phyloP scores from a whole-genome alignment of 495 filamentous ascomycete species.

The Penicillium chermesinum region DNA sequence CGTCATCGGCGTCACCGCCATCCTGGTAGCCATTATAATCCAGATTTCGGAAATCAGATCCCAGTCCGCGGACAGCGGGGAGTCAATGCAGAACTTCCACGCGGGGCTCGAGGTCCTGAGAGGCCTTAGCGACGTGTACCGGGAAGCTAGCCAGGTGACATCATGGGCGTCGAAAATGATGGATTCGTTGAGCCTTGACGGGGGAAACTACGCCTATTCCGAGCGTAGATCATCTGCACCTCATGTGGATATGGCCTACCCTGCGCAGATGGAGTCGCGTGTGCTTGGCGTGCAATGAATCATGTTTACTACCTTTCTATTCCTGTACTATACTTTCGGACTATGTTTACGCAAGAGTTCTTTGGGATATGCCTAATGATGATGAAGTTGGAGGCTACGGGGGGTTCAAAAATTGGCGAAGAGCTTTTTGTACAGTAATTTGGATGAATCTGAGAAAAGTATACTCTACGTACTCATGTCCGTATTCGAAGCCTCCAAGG shows the following conservation, averaged over 20 bases:
- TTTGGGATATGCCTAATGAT: too few relatives aligned
- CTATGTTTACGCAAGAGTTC: too few relatives aligned
- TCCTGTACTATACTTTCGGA: too few relatives aligned
- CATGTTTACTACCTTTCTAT: too few relatives aligned
- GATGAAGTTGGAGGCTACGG: too few relatives aligned
- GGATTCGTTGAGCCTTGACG: background rate
- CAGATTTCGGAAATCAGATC: conserved; percentile 14
- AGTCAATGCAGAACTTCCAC: conserved; percentile 11
- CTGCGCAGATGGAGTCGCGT: too few relatives aligned
- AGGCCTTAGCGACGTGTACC: conserved; percentile 14
- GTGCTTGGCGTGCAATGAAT: too few relatives aligned
- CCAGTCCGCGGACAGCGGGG: background rate
- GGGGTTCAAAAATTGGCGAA: too few relatives aligned
- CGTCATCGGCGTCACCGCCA: conserved; percentile 14
- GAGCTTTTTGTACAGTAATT: too few relatives aligned
- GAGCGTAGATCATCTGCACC: background rate
- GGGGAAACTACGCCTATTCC: background rate
- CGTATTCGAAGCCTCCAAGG: too few relatives aligned
- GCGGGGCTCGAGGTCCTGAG: conserved; percentile 12
- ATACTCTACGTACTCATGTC: too few relatives aligned
- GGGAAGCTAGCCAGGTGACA: conserved; percentile 10
- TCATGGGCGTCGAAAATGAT: conserved; percentile 13
- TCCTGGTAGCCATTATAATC: conserved; percentile 14
- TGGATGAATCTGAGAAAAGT: too few relatives aligned
- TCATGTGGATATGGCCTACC: background rate